Evolutionary conservation across 768 basidiomycete species (phyloP), one percentile per base, ranked within the genome.

Genomic region (Rhodotorula toruloides): DNA sequence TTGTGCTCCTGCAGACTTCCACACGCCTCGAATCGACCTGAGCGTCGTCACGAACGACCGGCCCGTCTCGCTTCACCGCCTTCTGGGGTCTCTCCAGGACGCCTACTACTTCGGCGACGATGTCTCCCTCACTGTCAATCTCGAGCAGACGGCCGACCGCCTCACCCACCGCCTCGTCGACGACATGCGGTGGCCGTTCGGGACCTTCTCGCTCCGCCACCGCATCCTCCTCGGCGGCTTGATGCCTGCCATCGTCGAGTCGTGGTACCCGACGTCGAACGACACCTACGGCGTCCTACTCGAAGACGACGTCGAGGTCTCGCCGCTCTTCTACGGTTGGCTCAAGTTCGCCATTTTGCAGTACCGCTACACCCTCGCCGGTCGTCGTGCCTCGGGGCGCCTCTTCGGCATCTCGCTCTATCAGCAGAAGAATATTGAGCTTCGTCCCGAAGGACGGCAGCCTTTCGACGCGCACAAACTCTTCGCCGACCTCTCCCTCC

Each of bases 221-320:
- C 83, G 91, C 32, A 81, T 90, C 61, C 77, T 88, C n/a, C 86
- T 85, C 63, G 90, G 85, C 4, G 90, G 90, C 8, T 80, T 92
- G 27, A 82, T 92, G 59, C 82, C 88, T 5, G 88, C 90, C 11
- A 85, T 93, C 21, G 87, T 91, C 21, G 90, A 91, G 77, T 88
- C 89, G 9, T 93, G 91, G 90, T 92, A 89, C 74, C 90, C 91
- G 9, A 77, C 79, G 32, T 81, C 82, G 37, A 82, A 89, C 65
- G 79, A 91, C 71, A 83, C 84, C 3, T 91, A 90, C 74, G 90
- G 87, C 12, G 75, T 92, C 27, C 78, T 92, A 27, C 82, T 92
- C 29, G 90, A 91, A 76, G 90, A 92, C 73, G 90, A 93, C 74
- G 81, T 90, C 16, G 91, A 93, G 74, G 77, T 91, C 13, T 91